Base-by-base conservation (phyloP, 2,329 filamentous ascomycete species). In the Pseudogymnoascus sp. region DNA sequence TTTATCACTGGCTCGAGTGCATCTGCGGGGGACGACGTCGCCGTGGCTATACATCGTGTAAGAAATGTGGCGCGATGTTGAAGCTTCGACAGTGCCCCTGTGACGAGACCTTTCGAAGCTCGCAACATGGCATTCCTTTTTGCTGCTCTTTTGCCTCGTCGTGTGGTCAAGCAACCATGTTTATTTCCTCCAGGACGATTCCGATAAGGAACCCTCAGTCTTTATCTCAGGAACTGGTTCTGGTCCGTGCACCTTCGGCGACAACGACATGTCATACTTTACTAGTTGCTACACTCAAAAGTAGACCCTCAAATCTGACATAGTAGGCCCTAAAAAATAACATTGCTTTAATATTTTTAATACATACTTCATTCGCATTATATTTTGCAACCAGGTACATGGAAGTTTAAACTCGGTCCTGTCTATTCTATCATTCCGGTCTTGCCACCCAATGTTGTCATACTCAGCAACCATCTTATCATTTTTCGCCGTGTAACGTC, bases 1-100 rank as follows among this genome's bases (percentile, higher is more conserved):
- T 59, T 59, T 6, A 59, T 37, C 18, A 59, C 58, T 59, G 33
- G 35, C 27, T 59, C 58, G 12, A 59, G 21, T 15, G 37, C 58
- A n/a, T 59, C 58, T 15, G 12, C 35, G 13, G 58, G 35, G 9
- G 21, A 27, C 15, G 58, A 59, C 33, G 18, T 33, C 27, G 25
- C 58, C 8, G 58, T 42, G 3, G 61, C 59, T n/a, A 60, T 18
- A 5, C 59, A 60, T 60, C 59, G 13, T 52, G 21, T 39, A 18
- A 59, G 1, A 13, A 55, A 35, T 33, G 29, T 33, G 15, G 21
- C 10, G 3, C 48, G 29, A 12, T 55, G 35, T 55, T 55, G 48
- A 55, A 55, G 10, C 29, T 55, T 55, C 48, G 48, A 21, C 48
- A 55, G 29, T 35, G 29, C 13, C 48, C 48, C 48, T 33, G 48